phyloP scores from a whole-genome alignment of 306 rosid genomes.

The Glycine latifolia region DNA sequence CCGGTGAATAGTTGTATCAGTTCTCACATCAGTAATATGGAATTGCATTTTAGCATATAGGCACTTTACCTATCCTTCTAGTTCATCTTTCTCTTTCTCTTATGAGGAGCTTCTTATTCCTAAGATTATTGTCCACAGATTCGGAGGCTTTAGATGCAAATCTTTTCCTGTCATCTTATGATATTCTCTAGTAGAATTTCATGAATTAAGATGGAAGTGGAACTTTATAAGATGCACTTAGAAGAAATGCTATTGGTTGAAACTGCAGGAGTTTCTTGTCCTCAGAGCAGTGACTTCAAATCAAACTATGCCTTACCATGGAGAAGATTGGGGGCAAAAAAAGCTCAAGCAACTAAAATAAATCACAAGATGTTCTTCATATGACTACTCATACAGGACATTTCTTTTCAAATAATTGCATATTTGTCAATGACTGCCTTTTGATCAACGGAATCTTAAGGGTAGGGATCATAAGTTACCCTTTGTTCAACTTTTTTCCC shows the following conservation, averaged over 20 bases:
- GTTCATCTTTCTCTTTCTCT: background rate
- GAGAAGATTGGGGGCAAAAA: background rate
- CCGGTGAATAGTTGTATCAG: too few relatives aligned
- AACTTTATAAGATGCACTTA: background rate
- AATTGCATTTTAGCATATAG: background rate
- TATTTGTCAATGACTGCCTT: constrained; percentile 39
- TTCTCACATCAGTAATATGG: too few relatives aligned
- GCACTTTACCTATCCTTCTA: background rate
- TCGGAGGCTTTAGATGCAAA: background rate
- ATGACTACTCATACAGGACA: constrained; percentile 7
- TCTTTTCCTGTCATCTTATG: background rate
- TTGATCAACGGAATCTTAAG: constrained; percentile 38
- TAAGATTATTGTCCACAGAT: background rate
- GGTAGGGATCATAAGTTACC: constrained; percentile 42
- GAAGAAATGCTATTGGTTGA: background rate
- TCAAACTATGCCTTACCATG: background rate
- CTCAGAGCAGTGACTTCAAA: constrained; percentile 1
- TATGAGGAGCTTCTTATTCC: background rate
- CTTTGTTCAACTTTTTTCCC: constrained; percentile 40
- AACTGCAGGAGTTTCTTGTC: constrained; percentile 10
- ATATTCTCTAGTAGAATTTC: background rate
- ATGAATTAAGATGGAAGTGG: background rate
- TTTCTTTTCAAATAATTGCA: constrained; percentile 41
- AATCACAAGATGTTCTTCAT: constrained; percentile 4
- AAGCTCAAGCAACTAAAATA: constrained; percentile 19